Evolutionary conservation across 2,329 filamentous ascomycete species (phyloP), one percentile per base, ranked within the genome.

Genomic region (Ascochyta pisi): DNA sequence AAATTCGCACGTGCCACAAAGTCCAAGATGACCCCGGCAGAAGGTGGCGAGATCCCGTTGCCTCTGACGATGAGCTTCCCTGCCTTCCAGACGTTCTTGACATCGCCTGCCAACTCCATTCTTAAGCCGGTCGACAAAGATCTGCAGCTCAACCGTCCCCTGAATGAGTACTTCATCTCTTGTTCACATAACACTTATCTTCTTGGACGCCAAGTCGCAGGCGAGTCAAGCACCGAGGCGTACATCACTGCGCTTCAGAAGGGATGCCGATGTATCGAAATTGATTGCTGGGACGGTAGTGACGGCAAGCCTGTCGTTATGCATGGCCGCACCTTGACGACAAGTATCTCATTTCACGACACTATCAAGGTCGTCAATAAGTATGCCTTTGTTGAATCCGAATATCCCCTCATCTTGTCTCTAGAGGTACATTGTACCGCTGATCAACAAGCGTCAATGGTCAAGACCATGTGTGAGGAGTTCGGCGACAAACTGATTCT

Each of bases 161-260:
- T 98, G 73, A 96, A 96, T 73, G 94, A 98, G 73, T 99, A 99
- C 76, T 97, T 92, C 80, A 95, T 99, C 64, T 98, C 94, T 1
- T 97, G 93, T 79, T 98, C 95, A 1, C 95, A 99, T 82, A 99
- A 99, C 77, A 99, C 95, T 0, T 99, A 99, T 70, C 87, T 99
- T 0, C 82, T 96, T 4, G 95, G 95, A 13, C 88, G 93, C 50
- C 95, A 99, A 74, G 88, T 98, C 2, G 89, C 88, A 10, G 94
- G 94, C 26, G 86, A 90, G 40, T 97, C 95, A 2, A 98, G 93
- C 70, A 90, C 96, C 2, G 95, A 99, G 75, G 92, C 92, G 39
- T 99, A 99, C 77, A 96, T 98, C 66, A 87, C 88, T 8, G 91
- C 93, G 3, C 83, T 99, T 6, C 88, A 91, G 61, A 89, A 91